A percentile compares a stretch with the other conserved stretches of the same genome.
Conservation (phyloP, 2,329 filamentous ascomycete genomes). For the Venturia aucupariae region DNA sequence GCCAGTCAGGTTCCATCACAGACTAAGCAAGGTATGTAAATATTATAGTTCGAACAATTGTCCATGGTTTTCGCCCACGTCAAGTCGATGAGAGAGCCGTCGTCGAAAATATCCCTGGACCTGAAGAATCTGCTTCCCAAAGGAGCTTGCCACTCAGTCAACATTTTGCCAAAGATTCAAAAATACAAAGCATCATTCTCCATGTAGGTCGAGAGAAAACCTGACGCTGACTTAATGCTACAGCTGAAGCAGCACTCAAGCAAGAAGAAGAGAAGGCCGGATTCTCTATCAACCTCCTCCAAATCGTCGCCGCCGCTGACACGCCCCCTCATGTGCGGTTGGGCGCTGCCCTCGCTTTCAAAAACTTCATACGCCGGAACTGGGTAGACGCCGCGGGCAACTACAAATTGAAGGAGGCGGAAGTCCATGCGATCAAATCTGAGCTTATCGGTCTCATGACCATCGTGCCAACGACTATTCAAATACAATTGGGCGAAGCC, state of each 20-base stretch:
- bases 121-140: background rate
- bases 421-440: conserved; percentile 85
- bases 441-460: conserved; percentile 98
- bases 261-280: conserved; percentile 72
- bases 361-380: conserved; percentile 92
- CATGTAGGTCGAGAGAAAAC: background rate
- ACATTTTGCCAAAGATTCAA: background rate
- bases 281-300: conserved; percentile 78
- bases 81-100: background rate
- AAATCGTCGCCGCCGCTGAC: conserved; percentile 71
- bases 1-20: conserved; percentile 81
- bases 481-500: conserved; percentile 89
- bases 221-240: conserved; percentile 16
- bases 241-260: conserved; percentile 75
- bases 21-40: conserved; percentile 71
- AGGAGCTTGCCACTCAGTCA: background rate
- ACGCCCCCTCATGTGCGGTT: conserved; percentile 72
- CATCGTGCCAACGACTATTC: conserved; percentile 73
- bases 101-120: background rate
- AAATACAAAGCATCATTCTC: background rate
- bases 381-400: conserved; percentile 87
- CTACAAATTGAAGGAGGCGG: conserved; percentile 75
- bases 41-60: background rate
- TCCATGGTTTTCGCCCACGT: background rate
- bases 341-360: conserved; percentile 87